These are phyloP conservation scores for Pseudophaeomoniella oleicola DNA, from an alignment of 2,329 filamentous ascomycete genomes.

Conservation along the genomic window DNA sequence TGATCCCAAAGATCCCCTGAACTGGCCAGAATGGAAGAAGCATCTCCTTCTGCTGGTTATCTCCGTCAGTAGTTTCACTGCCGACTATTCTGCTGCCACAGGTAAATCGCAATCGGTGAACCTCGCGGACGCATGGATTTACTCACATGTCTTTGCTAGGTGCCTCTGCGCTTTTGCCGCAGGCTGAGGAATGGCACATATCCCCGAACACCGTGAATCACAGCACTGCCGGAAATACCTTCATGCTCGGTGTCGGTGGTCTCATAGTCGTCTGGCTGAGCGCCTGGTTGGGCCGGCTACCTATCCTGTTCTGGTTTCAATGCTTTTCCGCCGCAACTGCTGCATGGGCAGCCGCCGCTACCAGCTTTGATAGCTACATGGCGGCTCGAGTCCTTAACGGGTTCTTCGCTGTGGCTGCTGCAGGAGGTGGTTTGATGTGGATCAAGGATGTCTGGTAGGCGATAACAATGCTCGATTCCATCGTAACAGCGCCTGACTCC, in stretches of 20 bases:
- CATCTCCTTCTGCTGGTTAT: conserved; percentile 34
- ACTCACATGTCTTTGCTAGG: neutral
- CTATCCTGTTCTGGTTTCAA: conserved; percentile 23
- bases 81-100: conserved; percentile 34
- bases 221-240: conserved; percentile 37
- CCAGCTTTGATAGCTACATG: conserved; percentile 32
- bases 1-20: conserved; percentile 37
- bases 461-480: too few species aligned
- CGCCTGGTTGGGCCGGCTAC: conserved; percentile 29
- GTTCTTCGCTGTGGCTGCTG: conserved; percentile 29
- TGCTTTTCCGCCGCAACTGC: conserved; percentile 15
- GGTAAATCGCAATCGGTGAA: too few species aligned
- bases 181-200: conserved; percentile 31
- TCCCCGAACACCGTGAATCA: conserved; percentile 35
- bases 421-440: conserved; percentile 31
- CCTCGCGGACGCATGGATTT: too few species aligned
- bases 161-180: neutral
- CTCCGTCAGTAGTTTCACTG: conserved; percentile 30
- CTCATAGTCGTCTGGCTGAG: conserved; percentile 24
- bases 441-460: conserved; percentile 43
- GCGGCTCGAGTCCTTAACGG: conserved; percentile 32
- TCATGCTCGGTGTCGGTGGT: conserved; percentile 31
- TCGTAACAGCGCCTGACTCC: too few species aligned
- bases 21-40: conserved; percentile 37
- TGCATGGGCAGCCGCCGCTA: conserved; percentile 29